Conservation (phyloP, 345 rosid species). For the Abelmoschus esculentus region DNA sequence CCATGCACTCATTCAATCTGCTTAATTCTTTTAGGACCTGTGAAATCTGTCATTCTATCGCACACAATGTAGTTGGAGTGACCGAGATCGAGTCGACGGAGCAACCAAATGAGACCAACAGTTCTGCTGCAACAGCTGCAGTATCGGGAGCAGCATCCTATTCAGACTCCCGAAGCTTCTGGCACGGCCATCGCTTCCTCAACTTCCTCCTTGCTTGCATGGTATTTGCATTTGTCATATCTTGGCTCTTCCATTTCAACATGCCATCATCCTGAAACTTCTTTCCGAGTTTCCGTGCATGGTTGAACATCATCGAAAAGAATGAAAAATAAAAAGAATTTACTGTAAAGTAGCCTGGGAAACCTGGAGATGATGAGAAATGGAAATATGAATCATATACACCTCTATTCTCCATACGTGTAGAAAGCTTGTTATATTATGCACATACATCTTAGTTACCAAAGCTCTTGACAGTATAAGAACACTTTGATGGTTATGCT, state of each 20-base stretch:
- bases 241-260: conserved; percentile 76
- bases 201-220: conserved; percentile 70
- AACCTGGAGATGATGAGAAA: conserved; percentile 11
- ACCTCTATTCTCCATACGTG: conserved; percentile 9
- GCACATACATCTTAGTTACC: conserved; percentile 11
- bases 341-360: conserved; percentile 6
- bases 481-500: neutral
- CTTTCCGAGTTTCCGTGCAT: neutral
- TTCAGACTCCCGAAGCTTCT: conserved; percentile 57
- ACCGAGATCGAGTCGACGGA: conserved; percentile 32
- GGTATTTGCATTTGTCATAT: conserved; percentile 69
- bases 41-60: conserved; percentile 78
- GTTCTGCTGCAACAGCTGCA: conserved; percentile 16
- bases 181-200: conserved; percentile 74
- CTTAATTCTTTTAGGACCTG: conserved; percentile 48
- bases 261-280: conserved; percentile 32
- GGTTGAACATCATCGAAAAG: conserved; percentile 1
- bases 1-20: neutral
- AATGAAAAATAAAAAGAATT: neutral
- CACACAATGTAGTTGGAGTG: conserved; percentile 58
- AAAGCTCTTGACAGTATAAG: too few species aligned
- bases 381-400: conserved; percentile 13
- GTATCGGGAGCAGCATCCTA: conserved; percentile 21
- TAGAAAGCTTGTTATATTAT: conserved; percentile 18
- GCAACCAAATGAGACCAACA: conserved; percentile 34